Base-by-base conservation (phyloP, 2,329 filamentous ascomycete species). In the Pyricularia sp. region DNA sequence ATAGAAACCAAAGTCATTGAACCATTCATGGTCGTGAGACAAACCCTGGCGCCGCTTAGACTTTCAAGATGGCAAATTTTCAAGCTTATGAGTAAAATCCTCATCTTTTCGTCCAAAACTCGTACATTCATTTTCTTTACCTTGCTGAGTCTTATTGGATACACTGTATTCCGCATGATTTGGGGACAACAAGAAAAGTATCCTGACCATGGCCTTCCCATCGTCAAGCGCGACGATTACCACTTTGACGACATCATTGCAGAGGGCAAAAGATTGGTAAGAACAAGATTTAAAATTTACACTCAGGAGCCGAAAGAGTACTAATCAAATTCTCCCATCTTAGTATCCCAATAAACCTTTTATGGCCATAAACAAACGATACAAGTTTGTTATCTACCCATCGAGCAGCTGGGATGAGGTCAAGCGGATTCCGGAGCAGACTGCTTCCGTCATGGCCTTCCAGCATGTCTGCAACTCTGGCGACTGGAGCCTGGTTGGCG, bases 391-490 rank as follows among this genome's bases (percentile, higher is more conserved):
- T 3, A 61, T 61, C 17, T 61, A 25, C 58, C 58, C 58, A 9
- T 25, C 58, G 58, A 61, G 58, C 23, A 61, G 58, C 23, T 61
- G 58, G 58, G 58, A 61, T 3, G 58, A 61, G 58, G 10, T 61
- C 3, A 61, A 61, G 58, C 58, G 58, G 5, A 61, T 61, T 61
- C 58, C 58, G 2, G 58, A 61, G 25, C 58, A 61, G 25, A 26
- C 25, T 26, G 58, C 58, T 61, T 61, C 58, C 26, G 7, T 61
- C 58, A 61, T 61, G 58, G 25, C 4, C 58, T 61, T 61, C 58
- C 58, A 61, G 58, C 58, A 61, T 61, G 58, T 61, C 58, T 61
- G 58, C 58, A 61, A 61, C 58, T 61, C 58, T 61, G 58, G 58
- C 58, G 25, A 25, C 1, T 61, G 58, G 58, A 61, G 58, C 25